Evolutionary conservation across 768 basidiomycete genomes (phyloP), one percentile per base, ranked within the genome.

Genomic region (Termitomyces sp.): DNA sequence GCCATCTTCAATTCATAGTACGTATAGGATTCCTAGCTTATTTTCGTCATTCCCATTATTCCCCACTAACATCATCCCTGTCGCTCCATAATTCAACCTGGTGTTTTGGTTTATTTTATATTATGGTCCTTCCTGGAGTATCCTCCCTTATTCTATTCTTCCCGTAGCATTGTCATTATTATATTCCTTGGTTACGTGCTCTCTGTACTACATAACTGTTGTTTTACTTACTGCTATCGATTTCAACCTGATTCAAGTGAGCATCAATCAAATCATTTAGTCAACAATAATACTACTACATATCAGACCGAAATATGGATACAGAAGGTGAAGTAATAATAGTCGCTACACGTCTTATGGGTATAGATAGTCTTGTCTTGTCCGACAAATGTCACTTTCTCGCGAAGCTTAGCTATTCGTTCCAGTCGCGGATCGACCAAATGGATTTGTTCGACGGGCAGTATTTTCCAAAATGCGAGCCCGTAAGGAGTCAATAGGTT

Each of bases 1-100:
- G 85, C 85, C 32, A 83, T 90, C 63, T 84, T 75, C 70, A 77
- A 75, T 61, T 80, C 79, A 72, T 81, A 74, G 70, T 65, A 60
- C 67, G 59, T 57, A 61, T 61, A 67, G 69, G 68, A 61, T 68
- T 59, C 6, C 64, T 74, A 71, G 74, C 69, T 71, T 64, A 58
- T 68, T 66, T 64, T 66, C 69, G n/a, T 61, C 63, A 55, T 61
- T 54, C 43, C 62, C 58, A 49, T 60, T 45, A 53, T 35, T 56
- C 51, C 34, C 45, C 46, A 55, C 60, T 62, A 45, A 62, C 60
- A 57, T 53, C 60, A 51, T 42, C 47, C 37, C 53, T n/a, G n/a
- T 51, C 50, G 49, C 55, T 61, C 59, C 55, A 47, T 64, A 58
- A 62, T 62, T 60, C 57, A 56, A 53, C 59, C 60, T 47, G 60